Evolutionary conservation across 768 basidiomycete genomes (phyloP).

Genomic region (Mycena sanguinolenta): DNA sequence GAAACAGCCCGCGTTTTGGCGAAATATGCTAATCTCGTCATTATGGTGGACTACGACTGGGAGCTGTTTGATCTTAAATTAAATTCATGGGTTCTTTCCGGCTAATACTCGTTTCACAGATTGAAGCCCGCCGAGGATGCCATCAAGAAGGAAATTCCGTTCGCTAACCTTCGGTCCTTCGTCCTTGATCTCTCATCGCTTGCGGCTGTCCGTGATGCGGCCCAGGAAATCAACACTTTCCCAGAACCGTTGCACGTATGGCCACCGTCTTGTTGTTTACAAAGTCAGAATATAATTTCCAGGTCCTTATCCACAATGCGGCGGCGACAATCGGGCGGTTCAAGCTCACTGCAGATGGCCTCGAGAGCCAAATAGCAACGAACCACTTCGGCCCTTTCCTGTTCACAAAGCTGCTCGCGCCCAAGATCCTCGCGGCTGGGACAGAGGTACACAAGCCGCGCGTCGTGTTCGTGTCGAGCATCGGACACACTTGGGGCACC

Average conservation of each 20-base stretch:
- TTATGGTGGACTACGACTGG: constrained; percentile 9
- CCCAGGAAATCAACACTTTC: constrained; percentile 4
- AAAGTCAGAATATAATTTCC: not conserved
- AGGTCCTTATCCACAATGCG: constrained; percentile 24
- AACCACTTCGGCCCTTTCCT: constrained; percentile 22
- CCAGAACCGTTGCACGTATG: constrained; percentile 11
- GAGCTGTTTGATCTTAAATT: constrained; percentile 6
- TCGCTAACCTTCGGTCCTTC: constrained; percentile 10
- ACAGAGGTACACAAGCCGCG: constrained; percentile 6
- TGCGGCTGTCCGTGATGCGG: constrained; percentile 18
- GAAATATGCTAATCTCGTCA: constrained; percentile 4
- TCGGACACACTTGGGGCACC: not conserved
- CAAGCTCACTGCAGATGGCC: too few species aligned
- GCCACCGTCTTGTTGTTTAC: too few species aligned
- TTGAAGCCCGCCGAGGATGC: constrained; percentile 14
- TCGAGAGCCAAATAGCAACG: not conserved
- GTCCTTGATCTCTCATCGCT: constrained; percentile 3
- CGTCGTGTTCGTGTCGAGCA: too few species aligned
- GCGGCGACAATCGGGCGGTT: not conserved
- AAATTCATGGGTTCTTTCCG: too few species aligned
- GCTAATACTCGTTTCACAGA: too few species aligned
- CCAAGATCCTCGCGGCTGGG: constrained; percentile 11
- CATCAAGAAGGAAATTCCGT: constrained; percentile 8
- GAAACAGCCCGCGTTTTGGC: constrained; percentile 15
- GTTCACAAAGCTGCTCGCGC: constrained; percentile 17